Evolutionary conservation across 495 filamentous ascomycete species (phyloP), one percentile per base, ranked within the genome.

Genomic region (Lasiosphaeria miniovina): DNA sequence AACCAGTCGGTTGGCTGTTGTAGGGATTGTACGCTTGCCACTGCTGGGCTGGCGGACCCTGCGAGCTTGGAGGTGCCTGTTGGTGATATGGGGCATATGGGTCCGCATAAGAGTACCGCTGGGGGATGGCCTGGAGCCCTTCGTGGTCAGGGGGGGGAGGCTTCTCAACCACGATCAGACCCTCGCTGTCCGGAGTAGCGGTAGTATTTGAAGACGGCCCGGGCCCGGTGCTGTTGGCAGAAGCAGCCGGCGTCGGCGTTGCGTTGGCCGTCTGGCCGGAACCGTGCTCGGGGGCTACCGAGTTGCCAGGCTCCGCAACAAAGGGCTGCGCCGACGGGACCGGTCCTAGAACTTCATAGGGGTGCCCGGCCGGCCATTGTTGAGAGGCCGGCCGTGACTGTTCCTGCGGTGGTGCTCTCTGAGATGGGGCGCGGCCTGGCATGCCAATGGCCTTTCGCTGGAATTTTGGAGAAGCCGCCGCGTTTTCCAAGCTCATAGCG

Each of bases 91-190:
- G 36, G 3, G 8, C n/a, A 34, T 12, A 36, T 34, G 48, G 58
- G 10, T 53, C 12, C 32, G 17, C 34, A 36, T 53, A 24, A 33
- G 32, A 41, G 41, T 43, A 11, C 32, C 36, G 51, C 32, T 38
- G 14, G 10, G 12, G 32, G 5, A 10, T 34, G n/a, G 17, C 12
- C 33, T 51, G 49, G 15, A 32, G 49, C 0, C 57, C 61, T 60
- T 64, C 57, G n/a, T 64, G 54, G 5, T 57, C 57, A 31, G 58
- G 57, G 33, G 43, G 54, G 2, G n/a, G 14, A 3, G 43, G 40
- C 36, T 48, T 31, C 43, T 49, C 55, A 10, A 49, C 43, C 31
- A 49, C 17, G 33, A 61, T 61, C 46, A 61, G 38, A 1, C 59
- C 59, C 43, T 61, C 59, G 31, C 51, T 53, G 51, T 53, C 51